A percentile compares a stretch with the other conserved stretches of the same genome.
phyloP scores from a whole-genome alignment of 495 filamentous ascomycete genomes.

The Aspergillus incahuasiensis region DNA sequence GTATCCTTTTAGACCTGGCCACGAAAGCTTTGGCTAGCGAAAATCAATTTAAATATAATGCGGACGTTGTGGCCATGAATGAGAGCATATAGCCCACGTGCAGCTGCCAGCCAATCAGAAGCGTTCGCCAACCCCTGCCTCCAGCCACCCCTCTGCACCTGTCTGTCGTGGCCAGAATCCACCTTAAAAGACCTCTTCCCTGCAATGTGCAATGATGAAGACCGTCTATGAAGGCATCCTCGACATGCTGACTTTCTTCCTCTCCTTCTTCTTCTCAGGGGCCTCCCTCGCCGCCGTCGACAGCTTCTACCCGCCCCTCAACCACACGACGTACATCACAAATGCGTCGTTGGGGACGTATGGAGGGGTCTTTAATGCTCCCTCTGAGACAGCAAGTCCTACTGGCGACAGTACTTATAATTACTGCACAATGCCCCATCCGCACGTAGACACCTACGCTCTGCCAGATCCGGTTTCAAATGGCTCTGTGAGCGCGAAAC shows the following conservation, averaged over 20 bases:
- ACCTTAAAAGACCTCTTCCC: too few relatives aligned
- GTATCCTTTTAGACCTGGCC: too few relatives aligned
- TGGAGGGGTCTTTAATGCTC: conserved; percentile 37
- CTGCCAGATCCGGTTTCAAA: conserved; percentile 28
- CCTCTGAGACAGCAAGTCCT: conserved; percentile 24
- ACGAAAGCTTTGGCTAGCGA: too few relatives aligned
- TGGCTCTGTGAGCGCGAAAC: conserved; percentile 23
- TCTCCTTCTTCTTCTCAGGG: not conserved
- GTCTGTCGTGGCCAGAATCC: too few relatives aligned
- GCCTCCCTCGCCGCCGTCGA: conserved; percentile 18
- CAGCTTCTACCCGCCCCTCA: conserved; percentile 39
- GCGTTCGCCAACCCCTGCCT: not conserved
- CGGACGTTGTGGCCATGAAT: not conserved
- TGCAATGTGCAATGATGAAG: not conserved
- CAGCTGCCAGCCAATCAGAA: not conserved
- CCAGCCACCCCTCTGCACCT: not conserved
- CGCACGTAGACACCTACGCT: conserved; percentile 30
- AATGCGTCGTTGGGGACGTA: conserved; percentile 37
- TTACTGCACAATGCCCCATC: conserved; percentile 46
- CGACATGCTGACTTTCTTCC: conserved; percentile 6
- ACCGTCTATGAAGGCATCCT: conserved; percentile 7
- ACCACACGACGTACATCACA: conserved; percentile 36
- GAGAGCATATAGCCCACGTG: not conserved
- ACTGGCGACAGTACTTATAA: conserved; percentile 32
- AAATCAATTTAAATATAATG: too few relatives aligned